These are phyloP conservation scores for Multifurca ochricompacta DNA, from an alignment of 768 basidiomycete species.

Conservation along the genomic window DNA sequence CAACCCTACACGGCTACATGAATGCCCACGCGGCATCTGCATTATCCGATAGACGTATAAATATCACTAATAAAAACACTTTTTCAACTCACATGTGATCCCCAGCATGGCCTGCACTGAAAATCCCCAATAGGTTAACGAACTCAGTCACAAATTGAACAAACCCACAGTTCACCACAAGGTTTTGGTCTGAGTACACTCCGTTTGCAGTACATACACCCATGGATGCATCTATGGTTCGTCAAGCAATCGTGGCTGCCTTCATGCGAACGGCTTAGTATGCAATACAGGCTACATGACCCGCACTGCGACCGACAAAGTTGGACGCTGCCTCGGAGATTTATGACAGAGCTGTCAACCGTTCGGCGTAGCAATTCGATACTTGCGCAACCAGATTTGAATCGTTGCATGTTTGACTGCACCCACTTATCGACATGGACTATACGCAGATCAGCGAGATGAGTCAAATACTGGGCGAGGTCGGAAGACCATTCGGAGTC, in stretches of 20 bases:
- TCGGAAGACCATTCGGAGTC: slow-evolving; percentile 38
- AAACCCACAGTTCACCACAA: slow-evolving; percentile 44
- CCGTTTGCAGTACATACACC: slow-evolving; percentile 38
- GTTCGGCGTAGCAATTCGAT: slow-evolving; percentile 42
- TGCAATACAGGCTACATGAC: slow-evolving; percentile 42
- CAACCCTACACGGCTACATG: slow-evolving; percentile 54
- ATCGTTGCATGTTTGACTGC: slow-evolving; percentile 39
- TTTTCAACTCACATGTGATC: slow-evolving; percentile 38
- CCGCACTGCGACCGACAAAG: slow-evolving; percentile 44
- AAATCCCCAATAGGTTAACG: neutral
- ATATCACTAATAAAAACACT: neutral
- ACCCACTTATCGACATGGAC: slow-evolving; percentile 47
- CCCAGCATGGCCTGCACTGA: slow-evolving; percentile 51
- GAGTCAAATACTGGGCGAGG: slow-evolving; percentile 34
- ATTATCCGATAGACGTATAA: slow-evolving; percentile 21
- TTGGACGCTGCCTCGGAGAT: slow-evolving; percentile 39
- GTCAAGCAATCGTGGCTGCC: slow-evolving; percentile 44
- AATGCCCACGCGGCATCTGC: slow-evolving; percentile 39
- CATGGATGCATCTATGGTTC: slow-evolving; percentile 37
- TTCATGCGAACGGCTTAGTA: slow-evolving; percentile 40
- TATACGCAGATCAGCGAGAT: slow-evolving; percentile 36
- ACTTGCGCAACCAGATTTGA: slow-evolving; percentile 36
- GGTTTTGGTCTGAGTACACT: slow-evolving; percentile 14
- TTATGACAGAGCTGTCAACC: slow-evolving; percentile 38
- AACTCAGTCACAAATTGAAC: neutral